A percentile compares a stretch with the other conserved stretches of the same genome.
These are phyloP conservation scores for Mycena belliarum DNA, from an alignment of 768 basidiomycete species.

Conservation along the genomic window DNA sequence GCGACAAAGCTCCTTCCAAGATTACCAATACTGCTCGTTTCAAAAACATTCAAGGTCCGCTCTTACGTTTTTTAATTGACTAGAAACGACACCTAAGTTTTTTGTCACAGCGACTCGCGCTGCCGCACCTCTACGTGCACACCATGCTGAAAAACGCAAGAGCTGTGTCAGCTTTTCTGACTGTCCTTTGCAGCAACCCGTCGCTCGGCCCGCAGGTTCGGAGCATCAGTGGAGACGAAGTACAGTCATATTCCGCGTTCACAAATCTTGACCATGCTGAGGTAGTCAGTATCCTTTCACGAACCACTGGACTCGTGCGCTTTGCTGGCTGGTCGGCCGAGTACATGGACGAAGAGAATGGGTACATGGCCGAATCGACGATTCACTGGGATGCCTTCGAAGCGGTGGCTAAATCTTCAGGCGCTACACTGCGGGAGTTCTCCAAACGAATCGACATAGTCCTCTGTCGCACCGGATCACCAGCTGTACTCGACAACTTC, in stretches of 20 bases:
- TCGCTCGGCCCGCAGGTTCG: neutral
- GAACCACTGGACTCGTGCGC: neutral
- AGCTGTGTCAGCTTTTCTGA: neutral
- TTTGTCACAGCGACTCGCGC: neutral
- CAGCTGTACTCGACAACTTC: neutral
- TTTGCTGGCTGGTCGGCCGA: neutral
- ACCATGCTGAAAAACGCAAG: neutral
- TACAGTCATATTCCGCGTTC: neutral
- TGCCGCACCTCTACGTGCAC: neutral
- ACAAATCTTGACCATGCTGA: neutral
- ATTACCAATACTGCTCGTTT: neutral
- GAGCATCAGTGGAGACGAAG: neutral
- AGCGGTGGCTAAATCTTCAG: neutral
- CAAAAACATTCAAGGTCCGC: neutral
- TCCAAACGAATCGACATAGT: neutral
- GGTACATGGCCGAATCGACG: neutral
- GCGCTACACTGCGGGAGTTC: neutral
- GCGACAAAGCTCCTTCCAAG: neutral
- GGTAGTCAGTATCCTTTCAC: neutral
- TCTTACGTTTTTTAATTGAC: neutral
- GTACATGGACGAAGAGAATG: neutral
- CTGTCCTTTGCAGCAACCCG: neutral
- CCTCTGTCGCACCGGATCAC: neutral
- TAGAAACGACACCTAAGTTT: no score
- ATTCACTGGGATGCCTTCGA: conserved; percentile 4